Evolutionary conservation across 108 stramenopile genomes (phyloP), one percentile per base, ranked within the genome.

Genomic region (Ochromonas danica): DNA sequence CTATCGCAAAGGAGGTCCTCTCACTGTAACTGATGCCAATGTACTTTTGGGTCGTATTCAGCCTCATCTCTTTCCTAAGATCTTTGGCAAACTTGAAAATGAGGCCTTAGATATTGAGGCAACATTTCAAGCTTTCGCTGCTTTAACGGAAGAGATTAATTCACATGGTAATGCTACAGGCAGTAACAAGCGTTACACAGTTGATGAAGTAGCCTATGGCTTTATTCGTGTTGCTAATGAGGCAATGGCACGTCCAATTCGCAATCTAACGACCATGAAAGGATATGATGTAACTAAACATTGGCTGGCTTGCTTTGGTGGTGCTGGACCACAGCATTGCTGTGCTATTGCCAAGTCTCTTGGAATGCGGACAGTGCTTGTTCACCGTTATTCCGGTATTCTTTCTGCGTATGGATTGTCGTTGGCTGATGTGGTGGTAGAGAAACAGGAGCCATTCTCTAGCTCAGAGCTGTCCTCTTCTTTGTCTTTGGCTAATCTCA

Each of bases 1-100:
- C 81, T 99, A 99, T 83, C 90, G 95, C 41, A 97, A 97, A 83
- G 6, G 25, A 35, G 86, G 84, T 33, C 96, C 96, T 0, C 79
- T 99, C 43, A 93, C 98, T n/a, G 94, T 99, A 1, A 99, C 98
- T 33, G 98, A 99, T 86, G 98, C 98, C 40, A 97, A 99, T 80
- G 88, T 95, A 25, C 91, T 95, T 1, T 90, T 97, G 40, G 98
- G 98, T 40, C 87, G 98, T 17, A 87, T 97, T 36, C 63, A 95
- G 36, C 96, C 96, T 0, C 83, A 91, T 43, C 84, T 95, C 40
- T 99, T 99, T 77, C 98, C 98, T 1, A 83, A 88, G 0, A 97
- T 99, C 42, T 99, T 99, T 85, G 98, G 98, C 45, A 92, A 92
- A 0, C 86, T 93, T 35, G 98, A 99, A 87, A 90, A 97, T 81